Evolutionary conservation across 1,139 yeast genomes (phyloP), one percentile per base, ranked within the genome.

Genomic region (Zygosaccharomyces pseudobailii): DNA sequence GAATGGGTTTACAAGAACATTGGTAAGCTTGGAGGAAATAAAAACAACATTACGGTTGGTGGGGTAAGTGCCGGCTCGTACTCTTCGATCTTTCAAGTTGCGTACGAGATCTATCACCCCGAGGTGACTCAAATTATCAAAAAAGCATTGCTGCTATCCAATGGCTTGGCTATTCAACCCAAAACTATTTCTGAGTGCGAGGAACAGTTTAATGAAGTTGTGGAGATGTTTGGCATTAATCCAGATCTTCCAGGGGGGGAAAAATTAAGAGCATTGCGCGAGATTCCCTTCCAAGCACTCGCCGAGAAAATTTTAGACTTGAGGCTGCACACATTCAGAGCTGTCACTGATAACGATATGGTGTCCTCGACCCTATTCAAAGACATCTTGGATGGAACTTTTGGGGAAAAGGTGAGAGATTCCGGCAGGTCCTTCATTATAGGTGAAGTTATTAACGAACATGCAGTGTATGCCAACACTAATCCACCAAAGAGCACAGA

Each of bases 391-490:
- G 51, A 62, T 21, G 75, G 75, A 13, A 60, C 56, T 13, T 68
- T 65, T 10, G 70, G 71, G 47, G 55, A 55, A 42, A 50, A 56
- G 49, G 47, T 69, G 41, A 50, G 52, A 6, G 50, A 48, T 3
- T 57, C 59, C 38, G 63, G 59, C 10, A 40, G 65, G 5, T 56
- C 64, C 22, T 52, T 72, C 28, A 42, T 71, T 27, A 60, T 66
- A 75, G 75, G 74, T 13, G 75, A 71, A 48, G 74, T 71, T 5
- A 62, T 59, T 36, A 71, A 60, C 3, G 27, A 71, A 46, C 62
- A 58, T 8, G 53, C 54, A 6, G 53, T 61, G 31, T 71, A 71
- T 45, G 64, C 71, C 3, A 52, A 57, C 13, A 54, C 69, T 20
- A 67, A 71, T 48, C 65, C 71, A 0, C 71, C 71, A n/a, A 46